Base-by-base conservation (phyloP, 148 eudicot species). In the Amaranthus hypochondriacus region DNA sequence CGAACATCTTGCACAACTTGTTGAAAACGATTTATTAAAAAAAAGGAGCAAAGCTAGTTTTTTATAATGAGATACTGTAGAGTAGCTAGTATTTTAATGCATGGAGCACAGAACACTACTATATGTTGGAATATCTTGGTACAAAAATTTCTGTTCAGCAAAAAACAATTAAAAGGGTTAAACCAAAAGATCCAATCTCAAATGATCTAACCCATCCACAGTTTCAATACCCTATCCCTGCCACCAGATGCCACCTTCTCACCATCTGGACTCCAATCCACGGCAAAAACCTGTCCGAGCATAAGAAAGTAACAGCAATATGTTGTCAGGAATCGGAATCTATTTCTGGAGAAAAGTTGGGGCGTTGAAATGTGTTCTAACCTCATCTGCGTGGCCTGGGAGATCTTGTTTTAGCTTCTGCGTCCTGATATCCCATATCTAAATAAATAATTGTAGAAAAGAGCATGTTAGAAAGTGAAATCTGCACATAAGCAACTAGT, bases 201-300 rank as follows among this genome's bases (percentile, higher is more conserved):
- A 28, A 28, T 28, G 56, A 4, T 39, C 78, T 84, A 91, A 21
- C 98, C 92, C 97, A 94, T 94, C 98, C 98, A 94, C 54, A 94
- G 69, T 79, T 94, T 94, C 84, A 94, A 63, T 60, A 88, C 93
- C 77, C 89, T 80, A 77, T 92, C 96, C 74, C 75, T 89, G 56
- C 98, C 98, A 63, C 98, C 98, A 47, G 98, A 94, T 81, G 96
- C 98, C 58, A 91, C 97, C 81, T 91, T 94, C 78, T 91, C 98
- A 44, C 97, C 97, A 69, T 94, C 97, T 51, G 98, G 98, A 86
- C 97, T 91, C 98, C 98, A 94, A 82, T 94, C 97, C 74, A 94
- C 98, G 57, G 98, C 86, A 76, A 88, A 94, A 68, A 91, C 97
- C 98, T 93, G 59, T 28, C 13, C 53, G 42, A 14, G 14, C 4